Conservation (phyloP, 106 monocot genomes). For the Acorus gramineus region DNA sequence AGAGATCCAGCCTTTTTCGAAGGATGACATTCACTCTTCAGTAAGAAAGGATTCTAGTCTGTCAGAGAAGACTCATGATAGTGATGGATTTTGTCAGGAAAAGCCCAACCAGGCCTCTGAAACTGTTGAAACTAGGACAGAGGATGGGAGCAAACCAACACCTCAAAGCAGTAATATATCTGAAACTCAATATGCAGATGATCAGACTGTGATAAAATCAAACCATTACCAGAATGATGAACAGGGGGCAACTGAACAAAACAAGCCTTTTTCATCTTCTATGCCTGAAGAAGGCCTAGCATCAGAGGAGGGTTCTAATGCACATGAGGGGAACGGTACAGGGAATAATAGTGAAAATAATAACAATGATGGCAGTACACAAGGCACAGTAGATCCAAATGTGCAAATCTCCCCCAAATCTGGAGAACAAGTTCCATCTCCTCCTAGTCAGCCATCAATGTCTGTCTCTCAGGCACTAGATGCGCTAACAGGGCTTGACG, state of each 20-base stretch:
- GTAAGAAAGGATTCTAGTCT: too few relatives aligned
- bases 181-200: slow-evolving; percentile 14
- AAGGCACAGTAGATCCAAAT: slow-evolving; percentile 31
- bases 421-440: slow-evolving; percentile 22
- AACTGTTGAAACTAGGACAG: slow-evolving; percentile 16
- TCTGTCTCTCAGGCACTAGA: slow-evolving; percentile 78
- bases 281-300: slow-evolving; percentile 22
- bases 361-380: slow-evolving; percentile 22
- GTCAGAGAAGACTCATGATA: slow-evolving; percentile 3
- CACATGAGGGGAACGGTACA: slow-evolving; percentile 8
- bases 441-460: slow-evolving; percentile 29
- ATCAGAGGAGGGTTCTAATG: slow-evolving; percentile 12
- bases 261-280: slow-evolving; percentile 5
- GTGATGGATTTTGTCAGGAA: slow-evolving; percentile 15
- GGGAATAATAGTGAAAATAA: slow-evolving; percentile 14
- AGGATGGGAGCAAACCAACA: slow-evolving; percentile 14
- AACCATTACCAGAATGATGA: slow-evolving; percentile 15
- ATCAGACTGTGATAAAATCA: slow-evolving; percentile 11
- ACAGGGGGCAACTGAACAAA: slow-evolving; percentile 14
- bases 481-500: slow-evolving; percentile 90
- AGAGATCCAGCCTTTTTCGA: too few relatives aligned
- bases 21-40: too few relatives aligned
- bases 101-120: slow-evolving; percentile 29
- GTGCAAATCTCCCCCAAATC: slow-evolving; percentile 18
- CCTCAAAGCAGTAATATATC: slow-evolving; percentile 13